These are phyloP conservation scores for Aspergillus costaricaensis DNA, from an alignment of 2,329 filamentous ascomycete species.

Conservation along the genomic window DNA sequence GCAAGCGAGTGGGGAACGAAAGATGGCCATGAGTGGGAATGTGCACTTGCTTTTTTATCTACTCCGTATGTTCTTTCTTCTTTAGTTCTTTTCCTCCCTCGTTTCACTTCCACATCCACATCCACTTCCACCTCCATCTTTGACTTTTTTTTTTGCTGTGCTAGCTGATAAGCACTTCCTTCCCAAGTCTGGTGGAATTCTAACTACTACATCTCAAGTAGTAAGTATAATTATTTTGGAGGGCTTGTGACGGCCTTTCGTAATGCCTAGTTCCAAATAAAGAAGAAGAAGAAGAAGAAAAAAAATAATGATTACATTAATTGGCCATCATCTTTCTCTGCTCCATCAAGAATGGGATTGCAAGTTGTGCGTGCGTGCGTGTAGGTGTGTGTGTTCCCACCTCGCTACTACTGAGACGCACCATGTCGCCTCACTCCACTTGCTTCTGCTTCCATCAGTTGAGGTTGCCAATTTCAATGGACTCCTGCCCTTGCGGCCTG, in stretches of 20 bases:
- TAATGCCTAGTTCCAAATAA: not conserved
- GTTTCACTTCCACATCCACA: not conserved
- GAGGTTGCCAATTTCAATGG: conserved; percentile 16
- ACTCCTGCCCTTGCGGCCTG: conserved; percentile 9
- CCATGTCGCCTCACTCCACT: conserved; percentile 13
- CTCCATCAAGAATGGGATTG: conserved; percentile 1
- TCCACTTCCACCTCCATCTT: not conserved
- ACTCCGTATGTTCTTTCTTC: no score
- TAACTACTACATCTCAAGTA: no score
- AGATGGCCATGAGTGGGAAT: not conserved
- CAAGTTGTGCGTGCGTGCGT: not conserved
- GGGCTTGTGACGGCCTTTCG: not conserved
- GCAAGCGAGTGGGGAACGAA: conserved; percentile 4
- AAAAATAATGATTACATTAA: not conserved
- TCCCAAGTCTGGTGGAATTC: no score
- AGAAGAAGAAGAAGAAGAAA: no score
- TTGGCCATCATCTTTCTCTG: not conserved
- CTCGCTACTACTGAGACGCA: conserved; percentile 15
- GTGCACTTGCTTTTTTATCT: not conserved
- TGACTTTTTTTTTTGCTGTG: not conserved
- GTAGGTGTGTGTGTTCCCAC: conserved; percentile 11
- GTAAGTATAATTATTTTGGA: not conserved
- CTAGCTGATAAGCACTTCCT: not conserved
- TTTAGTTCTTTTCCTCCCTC: not conserved
- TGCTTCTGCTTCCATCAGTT: conserved; percentile 1